These are phyloP conservation scores for Balamuthia mandrillaris DNA, from an alignment of 208 protist species.

Conservation along the genomic window DNA sequence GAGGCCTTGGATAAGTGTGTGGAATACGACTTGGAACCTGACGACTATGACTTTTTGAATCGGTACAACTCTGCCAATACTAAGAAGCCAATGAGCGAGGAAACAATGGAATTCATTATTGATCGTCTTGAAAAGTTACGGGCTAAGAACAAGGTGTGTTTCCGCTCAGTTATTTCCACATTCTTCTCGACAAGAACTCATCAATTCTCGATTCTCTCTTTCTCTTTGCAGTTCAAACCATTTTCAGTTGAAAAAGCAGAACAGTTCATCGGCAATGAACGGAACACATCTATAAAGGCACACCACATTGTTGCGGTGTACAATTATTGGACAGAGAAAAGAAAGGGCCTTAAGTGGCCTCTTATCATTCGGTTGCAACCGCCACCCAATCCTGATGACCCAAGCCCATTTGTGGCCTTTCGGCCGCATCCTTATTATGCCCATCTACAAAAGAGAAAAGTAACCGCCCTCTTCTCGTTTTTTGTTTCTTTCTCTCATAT, in stretches of 20 bases:
- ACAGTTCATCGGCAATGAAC: neutral
- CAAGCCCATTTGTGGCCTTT: constrained; percentile 2
- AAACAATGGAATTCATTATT: neutral
- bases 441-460: neutral
- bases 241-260: neutral
- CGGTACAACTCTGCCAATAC: neutral
- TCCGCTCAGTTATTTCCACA: neutral
- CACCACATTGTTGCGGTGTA: neutral
- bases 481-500: neutral
- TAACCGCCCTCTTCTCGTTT: neutral
- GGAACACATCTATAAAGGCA: neutral
- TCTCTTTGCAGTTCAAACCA: neutral
- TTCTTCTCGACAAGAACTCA: neutral
- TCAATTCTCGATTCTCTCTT: neutral
- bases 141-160: neutral
- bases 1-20: neutral
- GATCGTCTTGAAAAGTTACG: neutral
- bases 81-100: neutral
- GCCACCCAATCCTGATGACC: neutral
- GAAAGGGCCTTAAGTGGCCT: neutral
- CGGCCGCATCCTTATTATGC: neutral
- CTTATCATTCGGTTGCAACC: neutral
- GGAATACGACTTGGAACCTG: neutral
- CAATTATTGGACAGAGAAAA: constrained; percentile 22
- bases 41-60: neutral